Conservation (phyloP, 306 rosid species). For the Luffa aegyptiaca region DNA sequence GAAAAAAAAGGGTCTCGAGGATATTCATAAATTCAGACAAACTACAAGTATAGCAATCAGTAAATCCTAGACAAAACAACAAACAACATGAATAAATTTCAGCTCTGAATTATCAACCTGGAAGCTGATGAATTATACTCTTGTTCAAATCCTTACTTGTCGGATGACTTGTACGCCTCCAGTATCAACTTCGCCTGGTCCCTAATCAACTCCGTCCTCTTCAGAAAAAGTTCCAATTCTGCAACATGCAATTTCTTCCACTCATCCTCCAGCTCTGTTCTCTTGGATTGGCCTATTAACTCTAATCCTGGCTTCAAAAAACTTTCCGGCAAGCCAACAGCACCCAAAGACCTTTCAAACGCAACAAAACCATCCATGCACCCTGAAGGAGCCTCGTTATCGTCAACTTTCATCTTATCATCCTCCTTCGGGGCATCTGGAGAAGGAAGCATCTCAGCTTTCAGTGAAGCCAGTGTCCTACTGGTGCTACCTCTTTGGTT, state of each 20-base stretch:
- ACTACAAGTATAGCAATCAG: neutral
- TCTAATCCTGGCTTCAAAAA: constrained; percentile 27
- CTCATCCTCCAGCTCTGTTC: constrained; percentile 32
- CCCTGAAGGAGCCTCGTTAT: neutral
- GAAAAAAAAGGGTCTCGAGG: neutral
- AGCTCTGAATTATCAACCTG: neutral
- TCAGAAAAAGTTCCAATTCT: constrained; percentile 35
- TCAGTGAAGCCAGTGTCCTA: constrained; percentile 12
- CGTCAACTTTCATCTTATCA: constrained; percentile 10
- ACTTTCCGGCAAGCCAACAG: constrained; percentile 19
- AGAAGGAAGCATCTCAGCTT: neutral
- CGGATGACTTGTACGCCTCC: constrained; percentile 29
- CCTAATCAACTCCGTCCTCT: constrained; percentile 19
- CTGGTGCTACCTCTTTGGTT: constrained; percentile 19
- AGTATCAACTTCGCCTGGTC: constrained; percentile 29
- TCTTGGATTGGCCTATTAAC: constrained; percentile 24
- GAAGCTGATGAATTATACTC: neutral
- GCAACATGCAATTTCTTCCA: constrained; percentile 40
- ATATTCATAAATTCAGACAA: neutral
- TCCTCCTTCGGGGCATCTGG: constrained; percentile 7
- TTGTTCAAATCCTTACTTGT: constrained; percentile 9
- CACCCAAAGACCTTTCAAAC: constrained; percentile 12
- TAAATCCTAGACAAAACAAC: constrained; percentile 7
- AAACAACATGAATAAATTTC: neutral
- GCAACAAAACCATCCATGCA: constrained; percentile 18